A percentile compares a stretch with the other conserved stretches of the same genome.
Conservation (phyloP, 805 yeast genomes). For the Monosporozyma solicola region DNA sequence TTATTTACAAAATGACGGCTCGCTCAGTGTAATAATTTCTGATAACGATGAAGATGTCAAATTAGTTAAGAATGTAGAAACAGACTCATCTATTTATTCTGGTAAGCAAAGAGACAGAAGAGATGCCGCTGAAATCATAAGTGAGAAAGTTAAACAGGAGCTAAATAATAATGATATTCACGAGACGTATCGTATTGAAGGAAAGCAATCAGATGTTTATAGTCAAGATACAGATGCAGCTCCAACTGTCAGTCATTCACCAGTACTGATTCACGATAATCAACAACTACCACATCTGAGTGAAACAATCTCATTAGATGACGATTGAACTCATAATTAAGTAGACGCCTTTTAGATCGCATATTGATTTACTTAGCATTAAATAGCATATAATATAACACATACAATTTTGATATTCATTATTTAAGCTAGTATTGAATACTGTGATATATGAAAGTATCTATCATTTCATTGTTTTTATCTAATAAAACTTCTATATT, state of each 20-base stretch:
- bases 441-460: not conserved
- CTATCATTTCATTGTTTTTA: not conserved
- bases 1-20: not conserved
- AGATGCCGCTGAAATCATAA: not conserved
- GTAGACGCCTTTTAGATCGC: not conserved
- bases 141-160: conserved; percentile 2
- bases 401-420: not conserved
- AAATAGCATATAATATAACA: not conserved
- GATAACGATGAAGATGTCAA: conserved; percentile 19
- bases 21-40: conserved; percentile 10
- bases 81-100: not conserved
- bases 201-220: not conserved
- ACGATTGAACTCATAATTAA: not conserved
- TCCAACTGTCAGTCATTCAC: not conserved
- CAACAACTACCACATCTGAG: not conserved
- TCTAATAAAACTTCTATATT: not conserved
- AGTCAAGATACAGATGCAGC: not conserved
- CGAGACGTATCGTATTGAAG: not conserved
- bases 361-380: not conserved
- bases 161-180: conserved; percentile 1
- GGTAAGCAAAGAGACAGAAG: not conserved
- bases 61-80: conserved; percentile 8
- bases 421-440: not conserved
- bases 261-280: not conserved
- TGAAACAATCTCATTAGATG: conserved; percentile 5